Evolutionary conservation across 1,139 yeast genomes (phyloP).

Genomic region (Blastobotrys elegans): DNA sequence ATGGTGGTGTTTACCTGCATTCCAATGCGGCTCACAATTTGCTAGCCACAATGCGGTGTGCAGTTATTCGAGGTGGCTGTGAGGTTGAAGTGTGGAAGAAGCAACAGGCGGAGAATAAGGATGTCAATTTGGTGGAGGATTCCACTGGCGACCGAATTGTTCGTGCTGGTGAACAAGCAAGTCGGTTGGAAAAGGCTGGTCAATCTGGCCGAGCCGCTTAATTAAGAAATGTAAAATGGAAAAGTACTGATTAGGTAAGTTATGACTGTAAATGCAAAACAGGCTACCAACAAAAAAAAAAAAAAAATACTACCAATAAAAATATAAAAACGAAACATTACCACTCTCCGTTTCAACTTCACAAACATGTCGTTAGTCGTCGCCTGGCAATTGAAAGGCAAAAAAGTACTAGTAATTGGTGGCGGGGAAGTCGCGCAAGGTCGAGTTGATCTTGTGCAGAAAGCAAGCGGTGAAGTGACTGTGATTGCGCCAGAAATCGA

Average conservation of each 20-base stretch:
- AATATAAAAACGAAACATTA: neutral
- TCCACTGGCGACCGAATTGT: constrained; percentile 49
- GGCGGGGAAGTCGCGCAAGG: constrained; percentile 80
- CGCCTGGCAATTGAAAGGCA: constrained; percentile 67
- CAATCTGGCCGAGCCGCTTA: constrained; percentile 33
- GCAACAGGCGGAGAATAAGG: constrained; percentile 53
- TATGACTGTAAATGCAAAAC: neutral
- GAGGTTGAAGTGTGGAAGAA: constrained; percentile 76
- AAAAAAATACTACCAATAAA: neutral
- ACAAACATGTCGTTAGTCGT: constrained; percentile 52
- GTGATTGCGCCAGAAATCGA: constrained; percentile 61
- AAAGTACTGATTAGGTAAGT: neutral
- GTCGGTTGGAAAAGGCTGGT: constrained; percentile 35
- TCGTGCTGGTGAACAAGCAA: constrained; percentile 58
- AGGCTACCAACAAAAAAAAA: constrained; percentile 3
- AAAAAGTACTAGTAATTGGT: constrained; percentile 69
- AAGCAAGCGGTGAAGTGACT: constrained; percentile 66
- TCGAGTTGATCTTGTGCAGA: constrained; percentile 58
- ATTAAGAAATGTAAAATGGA: too few relatives aligned
- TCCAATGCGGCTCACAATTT: constrained; percentile 97
- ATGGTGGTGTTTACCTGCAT: constrained; percentile 96
- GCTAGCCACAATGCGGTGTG: constrained; percentile 93
- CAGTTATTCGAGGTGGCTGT: constrained; percentile 82
- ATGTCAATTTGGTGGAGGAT: constrained; percentile 48
- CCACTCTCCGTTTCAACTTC: neutral